These are phyloP conservation scores for Fragaria iinumae DNA, from an alignment of 306 rosid species.

Conservation along the genomic window DNA sequence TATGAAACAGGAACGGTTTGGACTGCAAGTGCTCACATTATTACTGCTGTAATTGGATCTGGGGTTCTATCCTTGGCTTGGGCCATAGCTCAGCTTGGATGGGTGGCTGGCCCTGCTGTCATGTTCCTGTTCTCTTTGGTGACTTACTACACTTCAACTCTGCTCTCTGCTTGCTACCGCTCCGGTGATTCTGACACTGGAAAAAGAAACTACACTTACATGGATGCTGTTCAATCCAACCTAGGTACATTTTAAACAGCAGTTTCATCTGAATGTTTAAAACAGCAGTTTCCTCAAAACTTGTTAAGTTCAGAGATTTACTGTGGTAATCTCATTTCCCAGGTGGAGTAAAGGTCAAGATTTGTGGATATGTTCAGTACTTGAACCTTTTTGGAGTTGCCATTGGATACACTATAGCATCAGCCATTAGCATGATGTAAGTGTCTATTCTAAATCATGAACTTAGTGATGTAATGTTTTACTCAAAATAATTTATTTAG, in stretches of 20 bases:
- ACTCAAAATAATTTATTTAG: neutral
- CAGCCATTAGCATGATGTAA: conserved; percentile 66
- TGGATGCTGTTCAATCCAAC: conserved; percentile 52
- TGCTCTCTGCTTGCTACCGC: conserved; percentile 65
- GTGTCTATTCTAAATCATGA: neutral
- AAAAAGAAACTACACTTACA: conserved; percentile 73
- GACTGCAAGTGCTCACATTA: conserved; percentile 75
- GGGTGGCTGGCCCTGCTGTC: conserved; percentile 61
- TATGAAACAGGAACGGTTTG: conserved; percentile 45
- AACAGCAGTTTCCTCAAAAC: neutral
- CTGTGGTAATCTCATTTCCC: neutral
- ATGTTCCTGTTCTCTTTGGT: conserved; percentile 56
- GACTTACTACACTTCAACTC: conserved; percentile 61
- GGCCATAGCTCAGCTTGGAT: conserved; percentile 83
- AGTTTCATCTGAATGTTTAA: neutral
- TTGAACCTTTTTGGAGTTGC: conserved; percentile 59
- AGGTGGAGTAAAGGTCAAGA: conserved; percentile 59
- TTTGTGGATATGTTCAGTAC: conserved; percentile 71
- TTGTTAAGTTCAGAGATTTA: neutral
- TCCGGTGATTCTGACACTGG: conserved; percentile 44
- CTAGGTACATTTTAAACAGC: conserved; percentile 42
- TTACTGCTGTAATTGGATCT: conserved; percentile 83
- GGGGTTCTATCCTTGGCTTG: conserved; percentile 79
- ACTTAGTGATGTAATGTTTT: neutral
- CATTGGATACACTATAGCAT: conserved; percentile 72